A percentile compares a stretch with the other conserved stretches of the same genome.
Conservation (phyloP, 2,329 filamentous ascomycete genomes). For the Lasiodiplodia theobromae region DNA sequence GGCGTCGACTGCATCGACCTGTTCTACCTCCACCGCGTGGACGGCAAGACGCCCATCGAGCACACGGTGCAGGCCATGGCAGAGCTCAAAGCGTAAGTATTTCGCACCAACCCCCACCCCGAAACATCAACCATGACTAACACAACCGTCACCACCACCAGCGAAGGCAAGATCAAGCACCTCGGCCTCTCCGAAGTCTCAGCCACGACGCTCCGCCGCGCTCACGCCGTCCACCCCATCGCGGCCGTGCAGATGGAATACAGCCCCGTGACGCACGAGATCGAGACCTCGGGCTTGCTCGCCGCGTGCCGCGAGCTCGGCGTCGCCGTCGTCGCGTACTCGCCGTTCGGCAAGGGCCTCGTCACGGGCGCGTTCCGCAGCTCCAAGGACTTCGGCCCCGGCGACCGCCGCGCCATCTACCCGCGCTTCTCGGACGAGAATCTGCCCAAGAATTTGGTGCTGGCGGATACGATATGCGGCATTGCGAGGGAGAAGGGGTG, state of each 20-base stretch:
- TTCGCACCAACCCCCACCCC: too few relatives aligned
- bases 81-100: constrained; percentile 33
- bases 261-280: constrained; percentile 55
- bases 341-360: constrained; percentile 46
- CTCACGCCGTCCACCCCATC: constrained; percentile 56
- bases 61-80: constrained; percentile 59
- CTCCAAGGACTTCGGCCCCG: constrained; percentile 53
- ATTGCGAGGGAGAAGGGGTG: constrained; percentile 57
- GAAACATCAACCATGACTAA: too few relatives aligned
- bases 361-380: constrained; percentile 32
- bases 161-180: constrained; percentile 58
- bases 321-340: constrained; percentile 49
- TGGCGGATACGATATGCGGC: constrained; percentile 42
- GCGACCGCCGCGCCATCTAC: constrained; percentile 42
- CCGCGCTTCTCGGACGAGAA: constrained; percentile 54
- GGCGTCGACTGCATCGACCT: constrained; percentile 51
- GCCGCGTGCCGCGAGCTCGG: constrained; percentile 53
- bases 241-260: constrained; percentile 61
- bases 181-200: constrained; percentile 57
- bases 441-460: constrained; percentile 45
- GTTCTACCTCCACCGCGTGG: constrained; percentile 54
- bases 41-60: constrained; percentile 54
- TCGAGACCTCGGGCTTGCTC: constrained; percentile 51
- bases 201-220: constrained; percentile 56
- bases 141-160: constrained; percentile 27